Evolutionary conservation across 2,329 filamentous ascomycete genomes (phyloP), one percentile per base, ranked within the genome.

Genomic region (Escovopsis sp.): DNA sequence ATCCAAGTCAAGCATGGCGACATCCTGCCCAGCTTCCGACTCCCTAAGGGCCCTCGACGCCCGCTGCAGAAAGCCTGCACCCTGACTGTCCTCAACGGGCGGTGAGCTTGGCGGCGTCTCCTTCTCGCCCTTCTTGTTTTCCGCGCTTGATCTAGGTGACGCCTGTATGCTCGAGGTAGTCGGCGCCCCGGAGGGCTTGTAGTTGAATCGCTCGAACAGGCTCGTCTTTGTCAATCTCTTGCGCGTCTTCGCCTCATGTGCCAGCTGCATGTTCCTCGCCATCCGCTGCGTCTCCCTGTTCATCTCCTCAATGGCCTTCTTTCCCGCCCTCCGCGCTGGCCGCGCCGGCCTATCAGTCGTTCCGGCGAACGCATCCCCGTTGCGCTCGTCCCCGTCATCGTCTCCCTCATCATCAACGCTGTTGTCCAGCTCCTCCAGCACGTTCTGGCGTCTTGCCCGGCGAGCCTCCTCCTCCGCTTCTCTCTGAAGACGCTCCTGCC

Each of bases 261-360:
- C 75, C 33, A 98, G 69, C 55, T 96, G 88, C 72, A 94, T 82
- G 51, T 81, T 92, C 44, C 90, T 72, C 45, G 74, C 79, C 61
- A 98, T 73, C 21, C 90, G 76, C 60, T 98, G 90, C 1, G 88
- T 94, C 57, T 98, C 90, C 39, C 85, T 74, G 47, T 81, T 80
- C 79, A 98, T 94, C 46, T 96, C 88, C 52, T 94, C 84, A 29
- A 94, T 55, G 0, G 90, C 90, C 58, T 86, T 94, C 61, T 88
- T 96, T 62, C 87, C 88, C 0, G 90, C 87, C 53, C 90, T 93
- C 11, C 90, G 73, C 9, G 72, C 69, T 5, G 85, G 78, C 4
- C 79, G 74, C 18, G 70, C 65, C 27, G 70, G 63, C 49, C 87
- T 81, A 25, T 74, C 75, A 39, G 79, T 75, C 3, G 65, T 68